Conservation (phyloP, 441 rosid species). For the Populus trichocarpa region DNA sequence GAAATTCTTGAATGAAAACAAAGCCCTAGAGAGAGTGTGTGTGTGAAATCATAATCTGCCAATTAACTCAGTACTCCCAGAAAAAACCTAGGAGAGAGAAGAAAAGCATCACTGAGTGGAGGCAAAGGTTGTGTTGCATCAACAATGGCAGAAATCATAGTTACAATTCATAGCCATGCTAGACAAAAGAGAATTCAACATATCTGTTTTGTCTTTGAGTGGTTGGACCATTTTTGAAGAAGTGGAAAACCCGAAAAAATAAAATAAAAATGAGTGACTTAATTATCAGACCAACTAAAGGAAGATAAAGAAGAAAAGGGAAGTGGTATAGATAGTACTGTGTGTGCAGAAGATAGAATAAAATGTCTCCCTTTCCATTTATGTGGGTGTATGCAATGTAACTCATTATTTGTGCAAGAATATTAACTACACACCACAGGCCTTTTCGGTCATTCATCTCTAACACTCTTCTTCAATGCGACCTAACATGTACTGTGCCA, state of each 20-base stretch:
- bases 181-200: not conserved
- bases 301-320: not conserved
- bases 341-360: slow-evolving; percentile 6
- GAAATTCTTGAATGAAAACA: not conserved
- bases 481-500: not conserved
- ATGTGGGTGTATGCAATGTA: slow-evolving; percentile 15
- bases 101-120: not conserved
- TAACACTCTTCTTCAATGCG: not conserved
- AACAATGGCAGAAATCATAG: slow-evolving; percentile 9
- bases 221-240: slow-evolving; percentile 14
- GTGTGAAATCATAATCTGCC: not conserved
- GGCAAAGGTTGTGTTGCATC: not conserved
- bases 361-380: not conserved
- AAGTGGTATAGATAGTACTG: not conserved
- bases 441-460: not conserved
- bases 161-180: not conserved
- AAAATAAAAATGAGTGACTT: not conserved
- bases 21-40: not conserved
- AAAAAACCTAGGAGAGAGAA: slow-evolving; percentile 8
- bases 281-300: slow-evolving; percentile 1
- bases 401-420: slow-evolving; percentile 9
- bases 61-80: not conserved
- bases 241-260: slow-evolving; percentile 7
- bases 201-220: not conserved
- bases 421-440: not conserved